Percentiles rank a stretch among this genome's conserved stretches.
These are phyloP conservation scores for Voacanga thouarsii DNA, from an alignment of 257 asterid species.

Conservation along the genomic window DNA sequence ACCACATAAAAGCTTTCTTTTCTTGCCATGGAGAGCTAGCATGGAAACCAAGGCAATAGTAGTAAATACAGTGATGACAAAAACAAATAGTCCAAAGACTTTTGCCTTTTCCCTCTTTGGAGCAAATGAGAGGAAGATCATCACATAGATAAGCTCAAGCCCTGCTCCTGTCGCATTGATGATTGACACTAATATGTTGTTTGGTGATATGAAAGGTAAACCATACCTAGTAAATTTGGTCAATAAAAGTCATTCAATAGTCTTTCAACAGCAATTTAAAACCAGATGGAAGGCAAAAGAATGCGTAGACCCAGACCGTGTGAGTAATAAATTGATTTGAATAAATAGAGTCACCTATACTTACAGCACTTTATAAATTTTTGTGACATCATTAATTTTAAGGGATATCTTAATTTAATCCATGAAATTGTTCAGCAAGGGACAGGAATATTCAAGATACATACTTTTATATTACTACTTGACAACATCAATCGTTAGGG, in stretches of 20 bases:
- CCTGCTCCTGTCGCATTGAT: slow-evolving; percentile 62
- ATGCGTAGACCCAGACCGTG: not conserved
- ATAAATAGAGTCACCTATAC: too few species aligned
- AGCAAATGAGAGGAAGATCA: slow-evolving; percentile 53
- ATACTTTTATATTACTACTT: too few species aligned
- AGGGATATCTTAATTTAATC: too few species aligned
- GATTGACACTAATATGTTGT: slow-evolving; percentile 53
- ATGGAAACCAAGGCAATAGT: slow-evolving; percentile 50
- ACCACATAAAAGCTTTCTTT: slow-evolving; percentile 54
- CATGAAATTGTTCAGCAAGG: too few species aligned
- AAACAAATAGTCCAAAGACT: slow-evolving; percentile 43
- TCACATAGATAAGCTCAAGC: slow-evolving; percentile 56
- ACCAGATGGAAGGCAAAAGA: not conserved
- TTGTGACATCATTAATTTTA: too few species aligned
- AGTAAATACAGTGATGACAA: slow-evolving; percentile 45
- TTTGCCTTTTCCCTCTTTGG: slow-evolving; percentile 63
- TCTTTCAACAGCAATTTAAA: too few species aligned
- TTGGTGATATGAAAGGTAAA: slow-evolving; percentile 58
- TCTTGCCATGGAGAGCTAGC: slow-evolving; percentile 41
- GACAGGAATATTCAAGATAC: too few species aligned
- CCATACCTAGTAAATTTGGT: slow-evolving; percentile 51
- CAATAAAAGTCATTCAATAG: not conserved
- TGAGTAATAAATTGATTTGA: too few species aligned
- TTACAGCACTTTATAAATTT: too few species aligned
- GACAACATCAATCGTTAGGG: too few species aligned